phyloP scores from a whole-genome alignment of 2,329 filamentous ascomycete genomes.

The Epicoccum sorghinum region DNA sequence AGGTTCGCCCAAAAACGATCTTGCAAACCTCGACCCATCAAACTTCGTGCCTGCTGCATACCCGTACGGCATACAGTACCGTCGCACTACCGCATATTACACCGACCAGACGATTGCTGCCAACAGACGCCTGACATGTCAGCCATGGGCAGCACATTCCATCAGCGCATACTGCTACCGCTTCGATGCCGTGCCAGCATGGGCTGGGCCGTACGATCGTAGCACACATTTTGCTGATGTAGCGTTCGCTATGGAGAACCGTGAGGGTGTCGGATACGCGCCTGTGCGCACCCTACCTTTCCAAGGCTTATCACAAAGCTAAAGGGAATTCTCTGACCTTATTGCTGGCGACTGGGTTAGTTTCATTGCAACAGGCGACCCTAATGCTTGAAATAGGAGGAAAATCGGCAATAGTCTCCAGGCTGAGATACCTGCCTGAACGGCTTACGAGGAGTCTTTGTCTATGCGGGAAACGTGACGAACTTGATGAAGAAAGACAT shows the following conservation, averaged over 20 bases:
- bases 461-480: neutral
- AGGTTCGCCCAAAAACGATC: neutral
- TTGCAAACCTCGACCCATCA: neutral
- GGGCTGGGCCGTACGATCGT: neutral
- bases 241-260: neutral
- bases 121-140: neutral
- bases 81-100: neutral
- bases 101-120: neutral
- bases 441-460: neutral
- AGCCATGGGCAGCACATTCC: neutral
- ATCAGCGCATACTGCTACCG: neutral
- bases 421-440: neutral
- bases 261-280: neutral
- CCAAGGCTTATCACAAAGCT: no score
- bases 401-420: neutral
- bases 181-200: neutral
- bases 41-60: neutral
- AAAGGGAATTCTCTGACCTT: neutral
- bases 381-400: neutral
- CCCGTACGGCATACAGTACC: neutral
- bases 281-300: neutral
- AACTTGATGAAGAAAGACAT: neutral
- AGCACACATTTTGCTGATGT: neutral
- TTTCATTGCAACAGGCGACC: neutral
- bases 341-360: neutral